A percentile compares a stretch with the other conserved stretches of the same genome.
phyloP scores from a whole-genome alignment of 768 basidiomycete species.

The Sporobolomyces roseus region DNA sequence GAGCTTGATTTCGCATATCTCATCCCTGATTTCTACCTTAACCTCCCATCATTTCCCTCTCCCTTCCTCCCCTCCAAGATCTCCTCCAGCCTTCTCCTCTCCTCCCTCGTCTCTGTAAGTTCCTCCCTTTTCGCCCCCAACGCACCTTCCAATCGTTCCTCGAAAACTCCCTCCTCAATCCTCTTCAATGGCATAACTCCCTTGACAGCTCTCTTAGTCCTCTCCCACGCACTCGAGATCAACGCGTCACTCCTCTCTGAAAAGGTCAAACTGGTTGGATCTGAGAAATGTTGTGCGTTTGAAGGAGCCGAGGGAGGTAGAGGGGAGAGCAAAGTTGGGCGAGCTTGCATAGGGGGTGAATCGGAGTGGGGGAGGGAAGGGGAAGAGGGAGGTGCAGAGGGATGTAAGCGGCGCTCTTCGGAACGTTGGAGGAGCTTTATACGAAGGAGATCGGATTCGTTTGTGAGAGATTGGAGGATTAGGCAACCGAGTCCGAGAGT shows the following conservation, averaged over 20 bases:
- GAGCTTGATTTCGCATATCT: too few relatives aligned
- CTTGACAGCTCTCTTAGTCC: background rate
- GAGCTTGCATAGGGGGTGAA: background rate
- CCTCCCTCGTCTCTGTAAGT: too few relatives aligned
- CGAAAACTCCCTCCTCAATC: constrained; percentile 32
- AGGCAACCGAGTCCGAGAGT: constrained; percentile 40
- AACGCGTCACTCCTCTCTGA: constrained; percentile 33
- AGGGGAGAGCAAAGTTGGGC: background rate
- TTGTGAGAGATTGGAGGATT: constrained; percentile 36
- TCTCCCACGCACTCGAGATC: background rate
- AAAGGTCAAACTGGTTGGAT: constrained; percentile 33
- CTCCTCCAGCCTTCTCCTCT: too few relatives aligned
- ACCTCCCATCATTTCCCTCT: too few relatives aligned
- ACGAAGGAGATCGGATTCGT: constrained; percentile 37
- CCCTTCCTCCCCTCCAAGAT: too few relatives aligned
- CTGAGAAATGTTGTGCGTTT: constrained; percentile 3
- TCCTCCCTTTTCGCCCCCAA: constrained; percentile 8
- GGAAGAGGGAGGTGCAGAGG: too few relatives aligned
- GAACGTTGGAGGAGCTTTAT: constrained; percentile 24
- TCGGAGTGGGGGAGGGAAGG: background rate
- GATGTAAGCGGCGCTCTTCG: background rate
- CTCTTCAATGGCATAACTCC: constrained; percentile 16
- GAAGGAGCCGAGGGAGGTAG: constrained; percentile 8
- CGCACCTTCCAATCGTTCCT: background rate
- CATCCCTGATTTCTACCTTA: too few relatives aligned